Evolutionary conservation across 2,329 filamentous ascomycete genomes (phyloP).

Genomic region (Mollisiaceae sp.): DNA sequence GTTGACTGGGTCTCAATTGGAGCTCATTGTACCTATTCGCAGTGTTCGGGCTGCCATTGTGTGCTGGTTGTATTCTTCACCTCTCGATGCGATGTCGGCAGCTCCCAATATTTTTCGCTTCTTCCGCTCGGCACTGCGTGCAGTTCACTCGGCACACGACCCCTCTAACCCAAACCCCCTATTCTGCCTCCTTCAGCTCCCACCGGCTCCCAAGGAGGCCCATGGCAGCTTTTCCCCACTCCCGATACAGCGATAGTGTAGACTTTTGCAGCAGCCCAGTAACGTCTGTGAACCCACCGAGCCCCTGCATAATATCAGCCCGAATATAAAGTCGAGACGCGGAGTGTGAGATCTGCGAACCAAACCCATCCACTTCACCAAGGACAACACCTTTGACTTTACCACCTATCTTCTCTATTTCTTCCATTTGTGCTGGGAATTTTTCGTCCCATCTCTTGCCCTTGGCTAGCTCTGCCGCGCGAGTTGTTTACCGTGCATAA

Average conservation of each 20-base stretch:
- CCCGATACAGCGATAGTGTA: constrained; percentile 22
- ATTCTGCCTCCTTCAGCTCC: not conserved
- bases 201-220: not conserved
- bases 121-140: not conserved
- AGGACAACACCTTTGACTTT: constrained; percentile 10
- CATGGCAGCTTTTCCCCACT: constrained; percentile 2
- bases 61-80: constrained; percentile 19
- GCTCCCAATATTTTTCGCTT: constrained; percentile 17
- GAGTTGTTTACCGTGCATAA: not conserved
- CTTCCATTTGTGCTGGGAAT: not conserved
- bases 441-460: not conserved
- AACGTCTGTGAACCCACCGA: constrained; percentile 7
- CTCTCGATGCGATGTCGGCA: constrained; percentile 21
- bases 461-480: not conserved
- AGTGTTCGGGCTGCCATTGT: constrained; percentile 68
- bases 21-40: constrained; percentile 64
- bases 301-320: constrained; percentile 29
- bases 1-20: constrained; percentile 20
- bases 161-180: constrained; percentile 12
- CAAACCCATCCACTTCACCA: not conserved
- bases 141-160: not conserved
- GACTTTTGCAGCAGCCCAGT: no score
- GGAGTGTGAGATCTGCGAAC: constrained; percentile 27
- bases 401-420: not conserved
- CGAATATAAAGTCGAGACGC: constrained; percentile 35